Evolutionary conservation across 352 stramenopile genomes (phyloP).

Genomic region (Pythium biforme): DNA sequence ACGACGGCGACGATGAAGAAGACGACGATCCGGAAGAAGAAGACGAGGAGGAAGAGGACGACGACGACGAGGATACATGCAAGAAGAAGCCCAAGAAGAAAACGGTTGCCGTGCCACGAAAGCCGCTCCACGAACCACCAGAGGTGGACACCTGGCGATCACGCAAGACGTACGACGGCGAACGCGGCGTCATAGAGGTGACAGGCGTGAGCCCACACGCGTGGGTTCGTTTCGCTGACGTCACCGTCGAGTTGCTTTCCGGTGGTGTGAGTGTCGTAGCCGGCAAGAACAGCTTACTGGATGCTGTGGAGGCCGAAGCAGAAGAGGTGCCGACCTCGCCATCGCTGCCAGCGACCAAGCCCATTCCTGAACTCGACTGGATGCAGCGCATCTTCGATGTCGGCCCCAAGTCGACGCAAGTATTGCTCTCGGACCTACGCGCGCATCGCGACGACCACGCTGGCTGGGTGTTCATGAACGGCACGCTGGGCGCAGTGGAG

Average conservation of each 20-base stretch:
- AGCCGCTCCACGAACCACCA: slow-evolving; percentile 18
- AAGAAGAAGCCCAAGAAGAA: slow-evolving; percentile 22
- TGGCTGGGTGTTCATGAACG: slow-evolving; percentile 42
- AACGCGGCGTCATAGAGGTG: slow-evolving; percentile 12
- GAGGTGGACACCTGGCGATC: slow-evolving; percentile 21
- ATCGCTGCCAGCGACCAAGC: not conserved
- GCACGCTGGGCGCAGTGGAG: slow-evolving; percentile 53
- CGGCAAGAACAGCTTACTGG: slow-evolving; percentile 20
- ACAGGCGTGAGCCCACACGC: not conserved
- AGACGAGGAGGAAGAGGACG: slow-evolving; percentile 37
- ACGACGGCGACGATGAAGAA: slow-evolving; percentile 34
- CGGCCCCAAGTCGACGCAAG: slow-evolving; percentile 43
- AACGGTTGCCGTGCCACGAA: not conserved
- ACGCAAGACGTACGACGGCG: slow-evolving; percentile 16
- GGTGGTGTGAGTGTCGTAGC: slow-evolving; percentile 1
- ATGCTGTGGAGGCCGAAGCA: not conserved
- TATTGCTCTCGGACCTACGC: slow-evolving; percentile 27
- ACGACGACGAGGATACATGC: slow-evolving; percentile 25
- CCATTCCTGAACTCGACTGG: slow-evolving; percentile 45
- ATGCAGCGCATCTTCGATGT: slow-evolving; percentile 62
- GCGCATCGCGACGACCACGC: slow-evolving; percentile 5
- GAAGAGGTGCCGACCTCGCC: not conserved
- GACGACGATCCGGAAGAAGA: slow-evolving; percentile 44
- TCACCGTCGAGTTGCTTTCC: slow-evolving; percentile 6
- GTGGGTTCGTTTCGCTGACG: slow-evolving; percentile 21